Base-by-base conservation (phyloP, 1,284 basidiomycete species). In the Rhodotorula sp. region DNA sequence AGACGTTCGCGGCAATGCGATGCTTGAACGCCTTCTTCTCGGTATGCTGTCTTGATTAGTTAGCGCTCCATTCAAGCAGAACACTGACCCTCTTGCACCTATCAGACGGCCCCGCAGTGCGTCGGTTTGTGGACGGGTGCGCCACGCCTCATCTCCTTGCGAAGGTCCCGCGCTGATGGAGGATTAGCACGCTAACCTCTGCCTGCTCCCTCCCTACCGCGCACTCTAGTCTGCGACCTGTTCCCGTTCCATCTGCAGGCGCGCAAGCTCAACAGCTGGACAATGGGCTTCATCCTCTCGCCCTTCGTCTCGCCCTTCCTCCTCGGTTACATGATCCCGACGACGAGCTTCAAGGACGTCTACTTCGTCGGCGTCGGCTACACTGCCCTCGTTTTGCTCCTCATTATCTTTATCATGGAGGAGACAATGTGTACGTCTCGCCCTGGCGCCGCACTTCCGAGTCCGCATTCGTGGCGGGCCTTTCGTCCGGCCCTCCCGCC, bases 181-280 rank as follows among this genome's bases (percentile, higher is more conserved):
- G n/a, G n/a, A n/a, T n/a, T 15, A 39, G 9, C 59, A 5, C 10
- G 21, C 53, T 56, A 15, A 62, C 46, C 46, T 27, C 37, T 13
- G 1, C 32, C n/a, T 36, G n/a, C n/a, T n/a, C n/a, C n/a, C n/a
- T n/a, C n/a, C n/a, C n/a, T n/a, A n/a, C n/a, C n/a, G n/a, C n/a
- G n/a, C 37, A 29, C 64, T 57, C 1, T 29, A 53, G 51, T 46
- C 15, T 62, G 41, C 64, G 89, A 90, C 75, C 82, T 91, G 68
- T 90, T 86, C 79, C 89, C 89, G 3, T 90, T 90, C 83, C 89
- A 91, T 75, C 81, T 89, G 34, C 89, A 90, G 79, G 89, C 89
- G 37, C 85, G 88, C 53, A 90, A 89, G 87, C 85, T 90, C 37
- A 90, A 89, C 74, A 78, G 89, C 82, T 90, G 89, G 89, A 88